Percentiles rank a stretch among this genome's conserved stretches.
Conservation (phyloP, 768 basidiomycete species). For the Macrolepiota dolichaula region DNA sequence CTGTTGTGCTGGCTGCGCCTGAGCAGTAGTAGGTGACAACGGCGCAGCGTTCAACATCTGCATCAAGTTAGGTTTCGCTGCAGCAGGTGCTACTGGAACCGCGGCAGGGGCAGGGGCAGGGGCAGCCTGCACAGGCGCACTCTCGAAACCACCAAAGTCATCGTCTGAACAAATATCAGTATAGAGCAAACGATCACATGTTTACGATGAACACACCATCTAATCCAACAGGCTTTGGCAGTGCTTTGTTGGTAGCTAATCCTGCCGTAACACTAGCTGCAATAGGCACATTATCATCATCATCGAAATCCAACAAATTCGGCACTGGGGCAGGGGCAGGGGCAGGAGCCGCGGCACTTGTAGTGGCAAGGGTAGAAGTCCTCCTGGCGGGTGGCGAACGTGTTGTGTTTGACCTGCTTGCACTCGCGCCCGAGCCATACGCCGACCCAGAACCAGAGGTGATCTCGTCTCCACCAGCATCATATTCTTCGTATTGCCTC, state of each 20-base stretch:
- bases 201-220: constrained; percentile 33
- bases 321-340: constrained; percentile 47
- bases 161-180: constrained; percentile 45
- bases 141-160: constrained; percentile 86
- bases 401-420: constrained; percentile 28
- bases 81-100: constrained; percentile 21
- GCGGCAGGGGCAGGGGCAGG: constrained; percentile 39
- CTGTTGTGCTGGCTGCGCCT: constrained; percentile 28
- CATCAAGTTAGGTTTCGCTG: constrained; percentile 43
- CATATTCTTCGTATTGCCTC: constrained; percentile 87
- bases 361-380: constrained; percentile 32
- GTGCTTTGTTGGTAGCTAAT: constrained; percentile 48
- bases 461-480: constrained; percentile 89
- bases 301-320: constrained; percentile 79
- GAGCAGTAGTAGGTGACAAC: constrained; percentile 24
- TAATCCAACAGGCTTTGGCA: constrained; percentile 39
- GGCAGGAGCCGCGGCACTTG: constrained; percentile 25
- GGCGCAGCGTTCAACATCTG: constrained; percentile 38
- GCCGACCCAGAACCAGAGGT: constrained; percentile 26
- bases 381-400: constrained; percentile 31
- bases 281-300: constrained; percentile 47
- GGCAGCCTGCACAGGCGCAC: constrained; percentile 47
- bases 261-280: constrained; percentile 3
- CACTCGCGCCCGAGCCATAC: constrained; percentile 25
- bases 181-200: constrained; percentile 6